phyloP scores from a whole-genome alignment of 2,329 filamentous ascomycete genomes.

The Nannizzia gypsea region DNA sequence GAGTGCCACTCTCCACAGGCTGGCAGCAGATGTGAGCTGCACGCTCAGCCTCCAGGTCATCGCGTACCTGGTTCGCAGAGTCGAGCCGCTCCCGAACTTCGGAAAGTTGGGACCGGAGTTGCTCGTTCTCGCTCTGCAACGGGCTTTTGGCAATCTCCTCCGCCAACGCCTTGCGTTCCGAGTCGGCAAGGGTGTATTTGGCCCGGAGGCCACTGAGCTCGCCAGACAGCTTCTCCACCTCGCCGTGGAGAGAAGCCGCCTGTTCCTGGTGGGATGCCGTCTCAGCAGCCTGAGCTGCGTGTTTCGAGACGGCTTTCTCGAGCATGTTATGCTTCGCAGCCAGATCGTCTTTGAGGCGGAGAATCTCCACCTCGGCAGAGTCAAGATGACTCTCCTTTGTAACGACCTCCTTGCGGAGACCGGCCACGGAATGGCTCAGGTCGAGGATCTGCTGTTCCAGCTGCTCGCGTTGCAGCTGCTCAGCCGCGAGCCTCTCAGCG shows the following conservation, averaged over 20 bases:
- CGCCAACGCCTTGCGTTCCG: slow-evolving; percentile 1
- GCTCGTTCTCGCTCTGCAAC: slow-evolving; percentile 4
- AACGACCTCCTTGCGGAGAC: neutral
- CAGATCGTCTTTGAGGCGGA: slow-evolving; percentile 2
- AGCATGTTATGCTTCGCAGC: neutral
- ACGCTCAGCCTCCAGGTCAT: slow-evolving; percentile 7
- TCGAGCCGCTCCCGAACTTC: slow-evolving; percentile 2
- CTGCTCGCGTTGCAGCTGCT: neutral
- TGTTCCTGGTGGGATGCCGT: neutral
- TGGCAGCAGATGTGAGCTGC: neutral
- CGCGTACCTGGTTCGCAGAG: slow-evolving; percentile 4
- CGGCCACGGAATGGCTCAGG: neutral
- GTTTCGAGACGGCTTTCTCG: neutral
- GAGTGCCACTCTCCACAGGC: neutral
- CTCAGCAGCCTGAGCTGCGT: neutral
- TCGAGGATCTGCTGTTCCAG: neutral
- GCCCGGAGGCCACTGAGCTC: slow-evolving; percentile 5
- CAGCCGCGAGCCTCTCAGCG: slow-evolving; percentile 3
- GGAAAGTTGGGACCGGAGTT: slow-evolving; percentile 1
- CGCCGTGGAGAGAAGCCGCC: slow-evolving; percentile 4
- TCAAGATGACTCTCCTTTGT: slow-evolving; percentile 1
- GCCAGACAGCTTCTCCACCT: slow-evolving; percentile 5
- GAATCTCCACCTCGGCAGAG: neutral
- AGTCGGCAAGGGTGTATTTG: neutral
- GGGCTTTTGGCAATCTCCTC: slow-evolving; percentile 5